Evolutionary conservation across 2,329 filamentous ascomycete species (phyloP).

Genomic region (Fusarium temperatum): DNA sequence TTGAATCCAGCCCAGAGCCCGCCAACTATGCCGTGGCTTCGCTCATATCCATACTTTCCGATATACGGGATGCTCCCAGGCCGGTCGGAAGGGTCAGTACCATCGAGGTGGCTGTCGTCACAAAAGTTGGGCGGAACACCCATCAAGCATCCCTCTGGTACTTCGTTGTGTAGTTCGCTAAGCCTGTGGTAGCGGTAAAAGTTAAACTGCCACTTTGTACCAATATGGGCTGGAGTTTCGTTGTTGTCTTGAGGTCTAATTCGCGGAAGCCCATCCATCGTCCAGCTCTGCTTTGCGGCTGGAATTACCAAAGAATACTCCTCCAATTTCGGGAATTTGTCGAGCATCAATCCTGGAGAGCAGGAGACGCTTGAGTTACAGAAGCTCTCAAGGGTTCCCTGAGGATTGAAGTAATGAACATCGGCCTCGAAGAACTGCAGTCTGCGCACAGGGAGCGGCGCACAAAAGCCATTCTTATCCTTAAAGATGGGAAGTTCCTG

Average conservation of each 20-base stretch:
- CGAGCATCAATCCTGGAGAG: not conserved
- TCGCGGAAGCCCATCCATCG: not conserved
- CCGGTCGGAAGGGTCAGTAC: not conserved
- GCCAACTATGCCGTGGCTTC: not conserved
- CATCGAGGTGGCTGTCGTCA: not conserved
- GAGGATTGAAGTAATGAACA: too few relatives aligned
- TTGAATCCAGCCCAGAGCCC: not conserved
- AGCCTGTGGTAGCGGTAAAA: not conserved
- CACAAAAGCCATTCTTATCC: not conserved
- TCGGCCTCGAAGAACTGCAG: not conserved
- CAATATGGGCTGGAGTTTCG: not conserved
- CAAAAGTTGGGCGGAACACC: not conserved
- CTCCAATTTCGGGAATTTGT: not conserved
- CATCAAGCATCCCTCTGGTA: not conserved
- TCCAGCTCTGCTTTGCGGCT: not conserved
- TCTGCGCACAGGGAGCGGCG: not conserved
- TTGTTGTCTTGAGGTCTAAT: not conserved
- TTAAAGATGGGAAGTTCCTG: too few relatives aligned
- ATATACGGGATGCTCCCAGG: not conserved
- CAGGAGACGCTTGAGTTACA: not conserved
- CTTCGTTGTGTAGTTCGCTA: fast-evolving
- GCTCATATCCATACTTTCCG: not conserved
- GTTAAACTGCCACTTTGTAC: not conserved
- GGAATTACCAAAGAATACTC: not conserved
- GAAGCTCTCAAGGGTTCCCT: too few relatives aligned